These are phyloP conservation scores for Coccomyxa sp. DNA, from an alignment of 139 green algal genomes.

Conservation along the genomic window DNA sequence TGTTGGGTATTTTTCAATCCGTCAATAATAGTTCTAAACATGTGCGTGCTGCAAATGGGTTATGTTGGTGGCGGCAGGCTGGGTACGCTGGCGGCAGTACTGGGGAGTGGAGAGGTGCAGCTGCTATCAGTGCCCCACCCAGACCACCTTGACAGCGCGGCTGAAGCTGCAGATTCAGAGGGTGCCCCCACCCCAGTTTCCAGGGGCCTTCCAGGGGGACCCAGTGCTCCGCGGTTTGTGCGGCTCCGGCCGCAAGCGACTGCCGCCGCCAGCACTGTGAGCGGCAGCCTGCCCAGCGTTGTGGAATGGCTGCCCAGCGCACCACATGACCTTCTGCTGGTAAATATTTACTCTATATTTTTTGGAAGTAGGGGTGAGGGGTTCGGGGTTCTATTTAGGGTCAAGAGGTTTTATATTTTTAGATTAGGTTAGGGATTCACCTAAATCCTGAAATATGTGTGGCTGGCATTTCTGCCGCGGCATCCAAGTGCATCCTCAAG, in stretches of 20 bases:
- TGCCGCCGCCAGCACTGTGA: neutral
- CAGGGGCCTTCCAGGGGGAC: neutral
- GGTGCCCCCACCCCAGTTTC: neutral
- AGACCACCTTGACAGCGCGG: neutral
- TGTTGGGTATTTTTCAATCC: no score
- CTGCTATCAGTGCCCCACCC: neutral
- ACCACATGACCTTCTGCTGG: neutral
- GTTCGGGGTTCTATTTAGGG: neutral
- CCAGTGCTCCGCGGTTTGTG: neutral
- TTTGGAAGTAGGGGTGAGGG: neutral
- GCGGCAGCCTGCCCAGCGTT: neutral
- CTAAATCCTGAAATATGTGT: neutral
- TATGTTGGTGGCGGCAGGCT: no score
- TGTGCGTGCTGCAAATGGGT: no score
- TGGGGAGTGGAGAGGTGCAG: neutral
- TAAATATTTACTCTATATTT: neutral
- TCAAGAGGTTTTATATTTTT: neutral
- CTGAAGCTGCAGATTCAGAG: neutral
- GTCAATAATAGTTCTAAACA: no score
- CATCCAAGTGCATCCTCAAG: neutral
- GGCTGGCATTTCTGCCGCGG: neutral
- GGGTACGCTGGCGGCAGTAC: neutral
- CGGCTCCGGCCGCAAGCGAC: neutral
- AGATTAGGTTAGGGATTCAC: neutral
- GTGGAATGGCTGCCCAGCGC: neutral